These are phyloP conservation scores for Fibroporia radiculosa DNA, from an alignment of 768 basidiomycete genomes.

Conservation along the genomic window DNA sequence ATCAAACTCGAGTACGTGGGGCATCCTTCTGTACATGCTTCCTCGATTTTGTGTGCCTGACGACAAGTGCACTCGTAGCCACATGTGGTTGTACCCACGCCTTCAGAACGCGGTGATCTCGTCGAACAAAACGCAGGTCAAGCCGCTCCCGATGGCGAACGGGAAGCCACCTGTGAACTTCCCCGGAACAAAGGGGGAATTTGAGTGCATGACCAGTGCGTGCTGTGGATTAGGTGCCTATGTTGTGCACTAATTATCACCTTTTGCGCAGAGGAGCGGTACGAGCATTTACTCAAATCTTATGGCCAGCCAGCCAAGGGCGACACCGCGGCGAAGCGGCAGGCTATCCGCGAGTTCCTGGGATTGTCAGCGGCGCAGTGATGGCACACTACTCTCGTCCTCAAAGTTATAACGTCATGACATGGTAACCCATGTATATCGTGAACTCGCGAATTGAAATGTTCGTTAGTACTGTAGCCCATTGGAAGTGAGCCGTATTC, in stretches of 20 bases:
- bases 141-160: slow-evolving; percentile 22
- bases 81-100: slow-evolving; percentile 29
- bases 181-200: slow-evolving; percentile 33
- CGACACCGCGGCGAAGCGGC: slow-evolving; percentile 32
- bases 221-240: slow-evolving; percentile 2
- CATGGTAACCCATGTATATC: no score
- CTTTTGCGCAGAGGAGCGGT: slow-evolving; percentile 30
- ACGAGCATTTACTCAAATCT: slow-evolving; percentile 28
- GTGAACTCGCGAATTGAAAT: no score
- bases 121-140: slow-evolving; percentile 25
- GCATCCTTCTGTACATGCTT: neutral
- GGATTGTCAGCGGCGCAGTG: slow-evolving; percentile 23
- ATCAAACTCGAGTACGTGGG: slow-evolving; percentile 28
- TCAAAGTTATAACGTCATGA: no score
- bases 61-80: slow-evolving; percentile 17
- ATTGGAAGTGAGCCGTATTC: no score
- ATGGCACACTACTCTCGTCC: no score
- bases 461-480: no score
- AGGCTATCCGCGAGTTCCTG: slow-evolving; percentile 29
- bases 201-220: slow-evolving; percentile 38
- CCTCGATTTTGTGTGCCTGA: neutral
- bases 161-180: slow-evolving; percentile 31
- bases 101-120: slow-evolving; percentile 29
- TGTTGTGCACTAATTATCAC: neutral
- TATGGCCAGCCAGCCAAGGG: slow-evolving; percentile 29